Evolutionary conservation across 495 filamentous ascomycete species (phyloP).

Genomic region (Penicillium odoratum): DNA sequence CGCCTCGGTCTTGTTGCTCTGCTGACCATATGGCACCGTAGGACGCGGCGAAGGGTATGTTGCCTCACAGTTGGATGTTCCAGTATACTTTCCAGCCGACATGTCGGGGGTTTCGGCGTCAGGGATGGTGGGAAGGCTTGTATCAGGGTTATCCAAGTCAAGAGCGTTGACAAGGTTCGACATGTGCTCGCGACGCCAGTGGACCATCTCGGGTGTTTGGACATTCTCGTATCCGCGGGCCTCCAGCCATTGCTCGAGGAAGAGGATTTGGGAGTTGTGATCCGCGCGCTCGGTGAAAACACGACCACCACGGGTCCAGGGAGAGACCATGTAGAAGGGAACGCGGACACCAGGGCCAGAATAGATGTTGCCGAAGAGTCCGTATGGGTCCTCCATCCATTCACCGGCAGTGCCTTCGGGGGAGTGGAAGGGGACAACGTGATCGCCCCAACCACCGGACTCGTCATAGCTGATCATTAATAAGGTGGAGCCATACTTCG

Average conservation of each 20-base stretch:
- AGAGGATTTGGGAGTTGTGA: constrained; percentile 58
- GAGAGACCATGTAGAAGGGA: constrained; percentile 57
- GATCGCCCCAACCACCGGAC: constrained; percentile 56
- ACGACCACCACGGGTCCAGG: constrained; percentile 55
- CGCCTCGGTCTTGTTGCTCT: constrained; percentile 30
- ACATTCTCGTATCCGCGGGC: constrained; percentile 52
- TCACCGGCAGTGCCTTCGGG: constrained; percentile 51
- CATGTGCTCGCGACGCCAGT: constrained; percentile 56
- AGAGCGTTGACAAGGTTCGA: constrained; percentile 54
- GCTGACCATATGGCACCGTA: constrained; percentile 49
- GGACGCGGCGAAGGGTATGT: constrained; percentile 37
- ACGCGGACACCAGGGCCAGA: constrained; percentile 53
- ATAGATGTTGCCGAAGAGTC: constrained; percentile 47
- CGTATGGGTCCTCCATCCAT: constrained; percentile 56
- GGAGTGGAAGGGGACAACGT: constrained; percentile 55
- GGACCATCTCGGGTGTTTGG: constrained; percentile 47
- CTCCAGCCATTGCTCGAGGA: constrained; percentile 53
- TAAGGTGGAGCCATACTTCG: constrained; percentile 49
- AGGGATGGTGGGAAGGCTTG: constrained; percentile 44
- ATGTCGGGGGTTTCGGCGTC: constrained; percentile 39
- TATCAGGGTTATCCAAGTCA: constrained; percentile 52
- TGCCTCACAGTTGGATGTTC: constrained; percentile 43
- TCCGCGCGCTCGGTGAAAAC: constrained; percentile 58
- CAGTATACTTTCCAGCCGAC: constrained; percentile 37
- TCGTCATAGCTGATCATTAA: constrained; percentile 58